Conservation (phyloP, 2,329 filamentous ascomycete genomes). For the Aureobasidium sp. region DNA sequence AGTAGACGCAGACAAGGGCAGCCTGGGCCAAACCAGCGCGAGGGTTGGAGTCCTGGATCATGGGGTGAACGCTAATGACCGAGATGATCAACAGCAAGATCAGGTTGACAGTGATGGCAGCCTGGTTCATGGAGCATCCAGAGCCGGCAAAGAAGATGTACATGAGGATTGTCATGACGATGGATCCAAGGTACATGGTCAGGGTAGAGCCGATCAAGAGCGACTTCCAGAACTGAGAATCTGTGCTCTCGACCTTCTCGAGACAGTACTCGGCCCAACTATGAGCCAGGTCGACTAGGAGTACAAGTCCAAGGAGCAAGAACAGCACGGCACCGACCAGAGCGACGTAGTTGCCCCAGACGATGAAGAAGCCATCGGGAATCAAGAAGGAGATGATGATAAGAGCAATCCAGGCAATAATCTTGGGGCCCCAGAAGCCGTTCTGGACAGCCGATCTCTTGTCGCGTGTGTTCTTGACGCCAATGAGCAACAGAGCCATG, state of each 20-base stretch:
- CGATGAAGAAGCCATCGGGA: conserved; percentile 85
- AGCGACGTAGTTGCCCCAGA: conserved; percentile 92
- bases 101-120: conserved; percentile 88
- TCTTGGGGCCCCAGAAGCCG: conserved; percentile 97
- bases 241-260: conserved; percentile 80
- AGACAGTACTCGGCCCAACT: conserved; percentile 97
- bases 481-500: conserved; percentile 74
- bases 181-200: conserved; percentile 82
- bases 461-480: conserved; percentile 79
- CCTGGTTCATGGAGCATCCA: conserved; percentile 90
- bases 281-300: conserved; percentile 90
- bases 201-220: conserved; percentile 87
- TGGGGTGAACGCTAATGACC: conserved; percentile 78
- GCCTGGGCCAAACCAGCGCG: conserved; percentile 94
- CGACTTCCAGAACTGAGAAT: conserved; percentile 75
- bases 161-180: conserved; percentile 93
- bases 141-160: conserved; percentile 87
- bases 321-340: conserved; percentile 86
- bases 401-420: conserved; percentile 78
- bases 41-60: conserved; percentile 82
- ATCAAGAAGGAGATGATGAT: conserved; percentile 93
- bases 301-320: conserved; percentile 80
- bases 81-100: conserved; percentile 74
- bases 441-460: conserved; percentile 85
- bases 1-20: conserved; percentile 97